Evolutionary conservation across 306 rosid genomes (phyloP).

Genomic region (Dalbergia cultrata): DNA sequence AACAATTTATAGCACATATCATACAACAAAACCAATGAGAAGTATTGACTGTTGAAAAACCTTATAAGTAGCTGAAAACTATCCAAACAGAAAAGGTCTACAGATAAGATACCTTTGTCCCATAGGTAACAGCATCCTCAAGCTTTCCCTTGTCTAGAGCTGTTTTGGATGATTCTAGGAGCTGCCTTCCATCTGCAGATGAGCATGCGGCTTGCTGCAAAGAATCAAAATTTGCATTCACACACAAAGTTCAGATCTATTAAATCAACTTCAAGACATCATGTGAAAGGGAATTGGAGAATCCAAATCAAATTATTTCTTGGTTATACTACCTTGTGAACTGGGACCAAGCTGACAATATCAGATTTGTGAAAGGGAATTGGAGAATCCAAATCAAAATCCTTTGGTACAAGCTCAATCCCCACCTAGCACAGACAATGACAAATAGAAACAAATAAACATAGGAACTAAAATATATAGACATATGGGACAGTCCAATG

Average conservation of each 20-base stretch:
- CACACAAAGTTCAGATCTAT: slow-evolving; percentile 41
- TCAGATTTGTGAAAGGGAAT: slow-evolving; percentile 82
- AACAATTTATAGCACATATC: slow-evolving; percentile 44
- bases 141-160: slow-evolving; percentile 99
- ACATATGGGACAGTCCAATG: slow-evolving; percentile 8
- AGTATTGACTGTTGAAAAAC: slow-evolving; percentile 26
- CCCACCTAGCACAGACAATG: slow-evolving; percentile 72
- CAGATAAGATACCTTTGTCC: slow-evolving; percentile 76
- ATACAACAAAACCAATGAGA: slow-evolving; percentile 34
- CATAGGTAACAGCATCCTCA: slow-evolving; percentile 95
- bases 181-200: slow-evolving; percentile 99
- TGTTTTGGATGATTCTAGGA: slow-evolving; percentile 95
- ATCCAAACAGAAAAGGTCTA: slow-evolving; percentile 40
- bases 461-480: slow-evolving; percentile 15
- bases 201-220: slow-evolving; percentile 99
- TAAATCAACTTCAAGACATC: slow-evolving; percentile 23
- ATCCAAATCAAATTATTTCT: too few species aligned
- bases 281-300: too few species aligned
- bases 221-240: slow-evolving; percentile 43
- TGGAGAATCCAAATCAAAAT: slow-evolving; percentile 92
- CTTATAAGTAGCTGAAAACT: slow-evolving; percentile 22
- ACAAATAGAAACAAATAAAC: slow-evolving; percentile 35
- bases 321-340: slow-evolving; percentile 79
- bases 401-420: slow-evolving; percentile 91
- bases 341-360: slow-evolving; percentile 90